These are phyloP conservation scores for Penicillium italicum DNA, from an alignment of 2,329 filamentous ascomycete species.

Conservation along the genomic window DNA sequence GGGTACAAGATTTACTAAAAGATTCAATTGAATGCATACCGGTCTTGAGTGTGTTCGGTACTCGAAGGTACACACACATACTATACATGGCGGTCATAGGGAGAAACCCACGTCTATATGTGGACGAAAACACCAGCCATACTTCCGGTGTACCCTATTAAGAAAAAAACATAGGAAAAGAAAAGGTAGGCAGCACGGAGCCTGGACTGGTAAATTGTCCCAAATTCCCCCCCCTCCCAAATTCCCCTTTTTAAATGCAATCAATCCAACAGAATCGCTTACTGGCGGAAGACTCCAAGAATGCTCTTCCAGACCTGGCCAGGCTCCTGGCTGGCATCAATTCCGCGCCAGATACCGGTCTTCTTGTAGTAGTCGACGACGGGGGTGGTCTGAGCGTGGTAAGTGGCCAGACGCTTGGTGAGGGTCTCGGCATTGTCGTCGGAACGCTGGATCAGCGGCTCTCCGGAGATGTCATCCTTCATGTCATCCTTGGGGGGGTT, in stretches of 20 bases:
- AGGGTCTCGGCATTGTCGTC: conserved; percentile 96
- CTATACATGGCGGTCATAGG: conserved; percentile 32
- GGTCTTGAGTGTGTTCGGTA: conserved; percentile 19
- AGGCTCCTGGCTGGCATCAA: conserved; percentile 95
- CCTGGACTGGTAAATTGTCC: conserved; percentile 10
- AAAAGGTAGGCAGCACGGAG: conserved; percentile 16
- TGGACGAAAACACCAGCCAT: conserved; percentile 16
- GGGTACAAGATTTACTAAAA: background rate
- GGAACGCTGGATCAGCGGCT: conserved; percentile 91
- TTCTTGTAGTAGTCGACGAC: conserved; percentile 97
- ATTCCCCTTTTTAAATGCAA: conserved; percentile 52
- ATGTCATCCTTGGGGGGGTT: conserved; percentile 92
- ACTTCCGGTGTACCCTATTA: conserved; percentile 13
- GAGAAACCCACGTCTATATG: conserved; percentile 24
- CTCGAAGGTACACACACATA: conserved; percentile 26
- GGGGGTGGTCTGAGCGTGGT: conserved; percentile 88
- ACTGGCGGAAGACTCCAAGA: conserved; percentile 72
- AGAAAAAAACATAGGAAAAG: conserved; percentile 22
- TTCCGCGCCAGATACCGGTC: conserved; percentile 91
- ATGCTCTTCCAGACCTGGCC: conserved; percentile 94
- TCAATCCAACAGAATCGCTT: conserved; percentile 11
- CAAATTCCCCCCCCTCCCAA: conserved; percentile 6
- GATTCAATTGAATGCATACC: conserved; percentile 4
- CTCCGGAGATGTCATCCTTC: conserved; percentile 95
- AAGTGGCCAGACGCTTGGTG: conserved; percentile 89